Evolutionary conservation across 2,329 filamentous ascomycete species (phyloP).

Genomic region (Penicillium sp.): DNA sequence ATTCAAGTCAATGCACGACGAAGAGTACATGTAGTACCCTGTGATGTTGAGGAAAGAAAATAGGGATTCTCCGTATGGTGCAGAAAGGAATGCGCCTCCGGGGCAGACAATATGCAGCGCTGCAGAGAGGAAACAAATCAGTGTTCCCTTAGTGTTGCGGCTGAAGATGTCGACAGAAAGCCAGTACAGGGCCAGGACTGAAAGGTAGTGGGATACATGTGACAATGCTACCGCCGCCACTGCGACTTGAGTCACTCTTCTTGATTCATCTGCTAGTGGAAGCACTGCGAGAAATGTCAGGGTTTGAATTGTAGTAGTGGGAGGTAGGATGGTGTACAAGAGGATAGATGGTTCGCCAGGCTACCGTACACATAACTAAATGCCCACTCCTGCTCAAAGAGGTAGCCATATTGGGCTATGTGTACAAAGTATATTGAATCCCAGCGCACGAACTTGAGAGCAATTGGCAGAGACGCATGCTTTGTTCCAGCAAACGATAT

Average conservation of each 20-base stretch:
- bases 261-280: slow-evolving; percentile 25
- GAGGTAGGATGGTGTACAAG: slow-evolving; percentile 33
- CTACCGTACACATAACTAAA: slow-evolving; percentile 63
- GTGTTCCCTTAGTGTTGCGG: slow-evolving; percentile 33
- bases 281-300: slow-evolving; percentile 31
- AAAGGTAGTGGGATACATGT: slow-evolving; percentile 75
- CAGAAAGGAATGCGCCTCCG: slow-evolving; percentile 85
- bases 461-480: slow-evolving; percentile 31
- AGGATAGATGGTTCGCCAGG: slow-evolving; percentile 45
- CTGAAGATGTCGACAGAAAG: slow-evolving; percentile 65
- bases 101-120: slow-evolving; percentile 82
- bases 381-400: slow-evolving; percentile 70
- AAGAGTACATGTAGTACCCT: slow-evolving; percentile 72
- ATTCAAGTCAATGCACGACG: slow-evolving; percentile 42
- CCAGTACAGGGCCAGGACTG: slow-evolving; percentile 72
- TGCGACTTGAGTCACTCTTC: slow-evolving; percentile 31
- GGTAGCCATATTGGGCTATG: slow-evolving; percentile 58
- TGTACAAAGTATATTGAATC: slow-evolving; percentile 66
- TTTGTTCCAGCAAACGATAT: slow-evolving; percentile 10
- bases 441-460: slow-evolving; percentile 61
- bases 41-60: slow-evolving; percentile 79
- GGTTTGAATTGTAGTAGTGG: neutral
- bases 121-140: slow-evolving; percentile 65
- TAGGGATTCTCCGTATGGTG: slow-evolving; percentile 80
- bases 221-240: slow-evolving; percentile 70